These are phyloP conservation scores for Aspergillus sp. DNA, from an alignment of 2,329 filamentous ascomycete genomes.

Conservation along the genomic window DNA sequence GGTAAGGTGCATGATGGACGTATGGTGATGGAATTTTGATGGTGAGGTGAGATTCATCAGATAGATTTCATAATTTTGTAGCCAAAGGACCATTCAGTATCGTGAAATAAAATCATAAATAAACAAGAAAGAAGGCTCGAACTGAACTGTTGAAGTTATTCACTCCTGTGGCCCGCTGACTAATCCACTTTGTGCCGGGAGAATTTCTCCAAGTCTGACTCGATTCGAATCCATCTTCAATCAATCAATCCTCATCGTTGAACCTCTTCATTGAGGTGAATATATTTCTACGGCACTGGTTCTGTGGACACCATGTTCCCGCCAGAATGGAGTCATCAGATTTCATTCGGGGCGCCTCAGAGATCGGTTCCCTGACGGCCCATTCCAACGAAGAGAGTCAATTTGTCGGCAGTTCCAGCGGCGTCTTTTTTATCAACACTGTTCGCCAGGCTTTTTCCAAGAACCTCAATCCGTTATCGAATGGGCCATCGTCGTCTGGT, in stretches of 20 bases:
- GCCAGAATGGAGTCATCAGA: conserved; percentile 23
- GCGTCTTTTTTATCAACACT: conserved; percentile 52
- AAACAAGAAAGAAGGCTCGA: no score
- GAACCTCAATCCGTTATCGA: conserved; percentile 17
- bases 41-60: neutral
- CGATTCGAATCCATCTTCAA: no score
- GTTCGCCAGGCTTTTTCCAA: conserved; percentile 48
- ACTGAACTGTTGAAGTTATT: no score
- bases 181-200: no score
- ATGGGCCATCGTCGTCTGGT: conserved; percentile 6
- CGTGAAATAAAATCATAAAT: no score
- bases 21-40: conserved; percentile 7
- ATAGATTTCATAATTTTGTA: neutral
- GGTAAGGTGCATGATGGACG: conserved; percentile 8
- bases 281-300: no score
- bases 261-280: no score
- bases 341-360: conserved; percentile 23
- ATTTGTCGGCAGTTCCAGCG: conserved; percentile 50
- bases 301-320: conserved; percentile 9
- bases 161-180: no score
- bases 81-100: no score
- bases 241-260: no score
- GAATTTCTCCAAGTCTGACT: no score
- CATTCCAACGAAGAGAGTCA: conserved; percentile 43
- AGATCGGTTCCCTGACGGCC: conserved; percentile 40